A percentile compares a stretch with the other conserved stretches of the same genome.
phyloP scores from a whole-genome alignment of 441 rosid species.

The Populus trichocarpa region DNA sequence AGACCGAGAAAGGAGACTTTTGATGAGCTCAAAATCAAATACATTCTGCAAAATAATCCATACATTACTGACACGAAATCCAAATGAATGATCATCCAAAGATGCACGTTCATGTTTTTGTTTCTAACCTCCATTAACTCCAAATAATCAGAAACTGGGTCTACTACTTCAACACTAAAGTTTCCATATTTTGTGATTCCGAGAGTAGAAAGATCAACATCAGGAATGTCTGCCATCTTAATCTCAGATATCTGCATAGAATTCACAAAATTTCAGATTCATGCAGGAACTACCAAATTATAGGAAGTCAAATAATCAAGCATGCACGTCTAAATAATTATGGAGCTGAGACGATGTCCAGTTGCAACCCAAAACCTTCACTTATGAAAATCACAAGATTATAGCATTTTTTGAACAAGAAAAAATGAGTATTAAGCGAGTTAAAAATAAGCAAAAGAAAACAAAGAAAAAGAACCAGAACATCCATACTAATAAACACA shows the following conservation, averaged over 20 bases:
- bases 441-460: neutral
- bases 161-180: slow-evolving; percentile 82
- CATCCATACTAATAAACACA: neutral
- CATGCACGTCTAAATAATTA: neutral
- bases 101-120: slow-evolving; percentile 1
- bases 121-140: slow-evolving; percentile 86
- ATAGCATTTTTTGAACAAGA: neutral
- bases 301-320: neutral
- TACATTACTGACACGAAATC: slow-evolving; percentile 19
- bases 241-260: slow-evolving; percentile 79
- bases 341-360: neutral
- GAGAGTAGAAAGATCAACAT: slow-evolving; percentile 67
- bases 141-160: slow-evolving; percentile 89
- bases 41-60: slow-evolving; percentile 58
- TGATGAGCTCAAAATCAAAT: slow-evolving; percentile 85
- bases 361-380: neutral
- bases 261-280: slow-evolving; percentile 14
- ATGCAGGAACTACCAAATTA: slow-evolving; percentile 8
- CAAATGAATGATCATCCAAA: slow-evolving; percentile 15
- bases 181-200: slow-evolving; percentile 66
- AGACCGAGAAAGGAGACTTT: slow-evolving; percentile 64
- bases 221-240: slow-evolving; percentile 80
- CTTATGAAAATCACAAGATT: neutral
- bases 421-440: too few species aligned
- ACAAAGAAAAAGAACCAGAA: neutral